A percentile compares a stretch with the other conserved stretches of the same genome.
phyloP scores from a whole-genome alignment of 768 basidiomycete genomes.

The Pholiota microspora region DNA sequence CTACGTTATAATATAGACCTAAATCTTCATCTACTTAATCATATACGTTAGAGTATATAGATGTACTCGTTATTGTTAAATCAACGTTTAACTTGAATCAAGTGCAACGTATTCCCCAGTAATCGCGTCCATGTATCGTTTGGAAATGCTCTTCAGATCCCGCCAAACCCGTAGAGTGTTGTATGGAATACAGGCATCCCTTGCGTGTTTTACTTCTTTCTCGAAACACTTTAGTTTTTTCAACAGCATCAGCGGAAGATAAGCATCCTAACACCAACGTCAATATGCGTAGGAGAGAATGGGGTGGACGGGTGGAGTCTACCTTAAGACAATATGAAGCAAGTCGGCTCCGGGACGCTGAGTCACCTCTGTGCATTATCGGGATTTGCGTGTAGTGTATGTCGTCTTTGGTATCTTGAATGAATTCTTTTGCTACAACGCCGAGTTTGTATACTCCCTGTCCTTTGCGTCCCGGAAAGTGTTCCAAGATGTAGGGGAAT shows the following conservation, averaged over 20 bases:
- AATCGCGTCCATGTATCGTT: constrained; percentile 1
- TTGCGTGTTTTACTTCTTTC: constrained; percentile 16
- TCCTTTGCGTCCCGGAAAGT: constrained; percentile 56
- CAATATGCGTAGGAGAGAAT: constrained; percentile 5
- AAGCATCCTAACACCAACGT: constrained; percentile 70
- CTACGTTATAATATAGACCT: not conserved
- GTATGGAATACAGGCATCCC: constrained; percentile 18
- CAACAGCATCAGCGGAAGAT: constrained; percentile 86
- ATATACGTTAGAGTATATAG: too few relatives aligned
- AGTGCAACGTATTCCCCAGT: not conserved
- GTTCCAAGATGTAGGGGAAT: constrained; percentile 91
- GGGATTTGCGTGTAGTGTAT: constrained; percentile 94
- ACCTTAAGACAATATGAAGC: constrained; percentile 97
- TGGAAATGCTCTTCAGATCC: constrained; percentile 4
- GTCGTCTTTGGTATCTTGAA: constrained; percentile 95
- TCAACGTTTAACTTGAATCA: not conserved
- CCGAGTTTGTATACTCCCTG: constrained; percentile 90
- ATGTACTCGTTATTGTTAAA: too few relatives aligned
- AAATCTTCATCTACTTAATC: not conserved
- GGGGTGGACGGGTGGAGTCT: not conserved
- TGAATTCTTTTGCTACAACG: constrained; percentile 86
- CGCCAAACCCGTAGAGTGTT: constrained; percentile 16
- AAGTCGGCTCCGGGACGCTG: constrained; percentile 80
- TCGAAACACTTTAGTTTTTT: constrained; percentile 94
- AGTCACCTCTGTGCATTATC: constrained; percentile 86